Conservation (phyloP, 2,329 filamentous ascomycete genomes). For the Penicillium psychrosexuale region DNA sequence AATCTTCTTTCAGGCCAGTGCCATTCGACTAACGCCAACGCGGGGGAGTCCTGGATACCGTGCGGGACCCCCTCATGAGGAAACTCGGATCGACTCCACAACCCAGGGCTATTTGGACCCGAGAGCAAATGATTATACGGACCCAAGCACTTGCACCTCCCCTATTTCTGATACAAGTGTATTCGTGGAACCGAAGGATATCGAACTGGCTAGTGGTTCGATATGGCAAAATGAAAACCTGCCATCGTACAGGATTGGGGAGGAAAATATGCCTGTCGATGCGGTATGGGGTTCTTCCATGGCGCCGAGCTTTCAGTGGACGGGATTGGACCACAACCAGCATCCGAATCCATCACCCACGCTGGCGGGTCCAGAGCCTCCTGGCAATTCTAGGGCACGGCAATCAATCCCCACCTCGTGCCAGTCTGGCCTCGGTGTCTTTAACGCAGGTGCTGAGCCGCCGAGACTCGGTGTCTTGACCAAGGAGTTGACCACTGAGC, state of each 20-base stretch:
- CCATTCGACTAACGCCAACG: conserved; percentile 34
- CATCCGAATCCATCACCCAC: conserved; percentile 32
- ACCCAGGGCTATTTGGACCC: conserved; percentile 11
- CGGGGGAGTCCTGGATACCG: conserved; percentile 18
- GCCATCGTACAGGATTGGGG: conserved; percentile 11
- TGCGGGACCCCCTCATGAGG: conserved; percentile 15
- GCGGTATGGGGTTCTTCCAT: conserved; percentile 17
- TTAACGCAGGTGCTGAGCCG: not conserved
- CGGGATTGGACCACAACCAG: conserved; percentile 32
- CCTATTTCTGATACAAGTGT: conserved; percentile 5
- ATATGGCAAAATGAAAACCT: conserved; percentile 12
- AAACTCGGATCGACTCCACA: conserved; percentile 15
- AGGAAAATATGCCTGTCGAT: conserved; percentile 6
- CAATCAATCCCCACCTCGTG: conserved; percentile 21
- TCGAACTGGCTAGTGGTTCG: conserved; percentile 14
- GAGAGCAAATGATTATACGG: conserved; percentile 10
- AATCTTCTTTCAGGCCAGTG: conserved; percentile 33
- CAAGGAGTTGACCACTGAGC: not conserved
- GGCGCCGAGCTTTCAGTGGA: conserved; percentile 29
- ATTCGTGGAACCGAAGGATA: conserved; percentile 18
- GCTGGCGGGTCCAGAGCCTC: conserved; percentile 8
- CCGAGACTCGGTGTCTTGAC: conserved; percentile 11
- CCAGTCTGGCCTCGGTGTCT: conserved; percentile 8
- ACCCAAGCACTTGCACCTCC: conserved; percentile 10
- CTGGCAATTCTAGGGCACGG: conserved; percentile 13